Percentiles rank a stretch among this genome's conserved stretches.
phyloP scores from a whole-genome alignment of 768 basidiomycete species.

The Mycena haematopus region DNA sequence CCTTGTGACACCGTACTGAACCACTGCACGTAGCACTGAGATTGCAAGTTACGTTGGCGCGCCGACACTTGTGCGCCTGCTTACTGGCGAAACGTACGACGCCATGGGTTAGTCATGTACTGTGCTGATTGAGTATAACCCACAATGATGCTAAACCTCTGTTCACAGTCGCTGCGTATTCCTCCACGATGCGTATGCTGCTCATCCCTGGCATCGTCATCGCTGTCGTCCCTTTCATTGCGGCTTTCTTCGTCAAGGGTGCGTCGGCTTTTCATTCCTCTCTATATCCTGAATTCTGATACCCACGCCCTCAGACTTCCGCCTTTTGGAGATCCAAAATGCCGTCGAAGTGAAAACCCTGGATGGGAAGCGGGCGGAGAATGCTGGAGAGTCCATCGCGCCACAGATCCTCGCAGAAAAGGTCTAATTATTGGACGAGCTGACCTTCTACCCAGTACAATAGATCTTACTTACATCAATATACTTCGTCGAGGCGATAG shows the following conservation, averaged over 20 bases:
- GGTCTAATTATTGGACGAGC: background rate
- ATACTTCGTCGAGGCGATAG: background rate
- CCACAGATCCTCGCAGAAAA: constrained; percentile 21
- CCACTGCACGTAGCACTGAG: constrained; percentile 31
- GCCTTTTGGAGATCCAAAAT: constrained; percentile 62
- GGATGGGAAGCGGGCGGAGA: constrained; percentile 25
- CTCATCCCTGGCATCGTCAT: constrained; percentile 48
- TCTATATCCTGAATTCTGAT: background rate
- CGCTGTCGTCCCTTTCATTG: constrained; percentile 53
- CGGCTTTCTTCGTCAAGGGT: constrained; percentile 51
- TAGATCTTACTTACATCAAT: background rate
- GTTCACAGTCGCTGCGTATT: constrained; percentile 37
- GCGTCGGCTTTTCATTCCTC: background rate
- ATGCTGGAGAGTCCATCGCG: constrained; percentile 29
- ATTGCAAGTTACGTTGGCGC: constrained; percentile 44
- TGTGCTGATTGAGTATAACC: too few species aligned
- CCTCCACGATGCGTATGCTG: constrained; percentile 46
- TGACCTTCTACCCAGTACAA: background rate
- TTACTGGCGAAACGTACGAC: constrained; percentile 44
- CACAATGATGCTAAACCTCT: background rate
- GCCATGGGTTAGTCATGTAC: constrained; percentile 44
- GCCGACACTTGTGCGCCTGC: constrained; percentile 49
- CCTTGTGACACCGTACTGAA: background rate
- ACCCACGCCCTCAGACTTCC: constrained; percentile 41
- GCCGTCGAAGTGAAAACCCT: constrained; percentile 49